Conservation (phyloP, 345 rosid genomes). For the Eucalyptus marginata region DNA sequence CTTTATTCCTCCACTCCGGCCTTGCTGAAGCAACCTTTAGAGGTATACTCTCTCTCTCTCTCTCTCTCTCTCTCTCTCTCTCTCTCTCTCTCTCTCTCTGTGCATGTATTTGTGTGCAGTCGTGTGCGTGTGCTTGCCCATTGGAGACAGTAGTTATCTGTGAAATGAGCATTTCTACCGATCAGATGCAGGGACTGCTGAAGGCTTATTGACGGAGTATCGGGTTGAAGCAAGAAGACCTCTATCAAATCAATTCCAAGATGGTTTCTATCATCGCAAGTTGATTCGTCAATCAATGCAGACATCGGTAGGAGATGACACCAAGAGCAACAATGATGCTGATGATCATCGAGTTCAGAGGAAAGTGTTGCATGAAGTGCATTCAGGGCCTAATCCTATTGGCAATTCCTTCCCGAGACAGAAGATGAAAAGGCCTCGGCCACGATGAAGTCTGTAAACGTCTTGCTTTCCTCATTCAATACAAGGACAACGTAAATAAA, state of each 20-base stretch:
- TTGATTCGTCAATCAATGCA: background rate
- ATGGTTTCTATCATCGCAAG: background rate
- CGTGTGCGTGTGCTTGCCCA: background rate
- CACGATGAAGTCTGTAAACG: background rate
- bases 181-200: background rate
- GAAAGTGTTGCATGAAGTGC: slow-evolving; percentile 18
- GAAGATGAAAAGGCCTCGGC: background rate
- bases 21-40: background rate
- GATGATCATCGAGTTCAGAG: background rate
- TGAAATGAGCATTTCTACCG: background rate
- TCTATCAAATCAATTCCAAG: background rate
- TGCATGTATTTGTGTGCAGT: background rate
- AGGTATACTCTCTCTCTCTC: background rate
- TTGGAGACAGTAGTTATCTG: background rate
- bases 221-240: background rate
- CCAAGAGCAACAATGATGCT: background rate
- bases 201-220: background rate
- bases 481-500: background rate
- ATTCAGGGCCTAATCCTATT: slow-evolving; percentile 20
- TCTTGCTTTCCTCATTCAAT: background rate
- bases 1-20: background rate
- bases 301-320: background rate
- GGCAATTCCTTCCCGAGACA: slow-evolving; percentile 8
- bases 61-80: background rate
- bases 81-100: background rate